phyloP scores from a whole-genome alignment of 768 basidiomycete genomes.

The Suillus cothurnatus region DNA sequence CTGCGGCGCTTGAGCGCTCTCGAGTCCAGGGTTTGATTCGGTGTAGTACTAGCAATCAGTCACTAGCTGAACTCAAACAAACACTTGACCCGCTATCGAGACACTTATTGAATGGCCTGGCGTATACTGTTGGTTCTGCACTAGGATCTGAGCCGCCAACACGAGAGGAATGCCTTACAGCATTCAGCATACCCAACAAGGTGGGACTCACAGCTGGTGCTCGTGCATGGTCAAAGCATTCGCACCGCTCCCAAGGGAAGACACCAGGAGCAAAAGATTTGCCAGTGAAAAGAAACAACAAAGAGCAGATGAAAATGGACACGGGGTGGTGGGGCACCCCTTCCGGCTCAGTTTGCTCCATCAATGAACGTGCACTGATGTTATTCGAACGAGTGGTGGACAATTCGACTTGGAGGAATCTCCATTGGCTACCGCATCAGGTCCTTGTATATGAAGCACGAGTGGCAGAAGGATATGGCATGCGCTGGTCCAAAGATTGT shows the following conservation, averaged over 20 bases:
- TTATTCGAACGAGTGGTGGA: conserved; percentile 58
- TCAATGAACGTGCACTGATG: conserved; percentile 53
- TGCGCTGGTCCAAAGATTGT: conserved; percentile 64
- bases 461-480: conserved; percentile 62
- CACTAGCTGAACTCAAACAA: conserved; percentile 21
- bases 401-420: conserved; percentile 58
- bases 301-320: conserved; percentile 18
- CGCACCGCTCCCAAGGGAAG: conserved; percentile 47
- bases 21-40: conserved; percentile 28
- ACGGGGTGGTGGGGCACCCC: conserved; percentile 63
- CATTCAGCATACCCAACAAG: conserved; percentile 51
- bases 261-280: background rate
- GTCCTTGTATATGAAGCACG: conserved; percentile 65
- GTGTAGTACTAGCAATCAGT: conserved; percentile 10
- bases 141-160: conserved; percentile 53
- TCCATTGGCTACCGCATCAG: conserved; percentile 67
- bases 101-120: conserved; percentile 54
- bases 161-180: conserved; percentile 48
- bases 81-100: conserved; percentile 38
- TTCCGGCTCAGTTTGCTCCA: conserved; percentile 50
- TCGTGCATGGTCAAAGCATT: conserved; percentile 69
- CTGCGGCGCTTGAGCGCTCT: conserved; percentile 39
- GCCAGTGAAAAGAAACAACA: conserved; percentile 13
- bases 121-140: conserved; percentile 63
- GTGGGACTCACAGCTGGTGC: conserved; percentile 59